Percentiles rank a stretch among this genome's conserved stretches.
Conservation (phyloP, 495 filamentous ascomycete species). For the Aspergillus carlsbadensis region DNA sequence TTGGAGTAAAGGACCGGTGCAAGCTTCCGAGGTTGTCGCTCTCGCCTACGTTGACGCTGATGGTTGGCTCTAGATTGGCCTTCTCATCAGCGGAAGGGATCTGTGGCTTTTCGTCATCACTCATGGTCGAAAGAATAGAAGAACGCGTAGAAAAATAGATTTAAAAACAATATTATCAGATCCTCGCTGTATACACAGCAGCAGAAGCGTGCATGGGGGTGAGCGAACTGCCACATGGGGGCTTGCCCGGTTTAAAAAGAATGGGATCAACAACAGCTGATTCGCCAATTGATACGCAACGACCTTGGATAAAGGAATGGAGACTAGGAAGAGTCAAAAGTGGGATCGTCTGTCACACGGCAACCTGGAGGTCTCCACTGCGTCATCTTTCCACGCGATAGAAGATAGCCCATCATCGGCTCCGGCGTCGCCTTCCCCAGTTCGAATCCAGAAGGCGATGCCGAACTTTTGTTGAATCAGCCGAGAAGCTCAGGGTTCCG, state of each 20-base stretch:
- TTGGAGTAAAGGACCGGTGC: conserved; percentile 7
- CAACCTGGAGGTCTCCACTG: neutral
- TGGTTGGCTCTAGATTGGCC: neutral
- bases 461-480: neutral
- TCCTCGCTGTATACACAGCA: neutral
- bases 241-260: neutral
- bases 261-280: neutral
- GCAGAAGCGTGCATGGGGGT: neutral
- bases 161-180: too few relatives aligned
- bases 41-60: conserved; percentile 1
- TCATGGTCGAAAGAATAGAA: neutral
- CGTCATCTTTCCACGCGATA: neutral
- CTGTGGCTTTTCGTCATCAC: conserved; percentile 2
- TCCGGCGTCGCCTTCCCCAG: conserved; percentile 7
- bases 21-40: conserved; percentile 1
- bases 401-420: neutral
- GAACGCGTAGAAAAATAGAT: too few relatives aligned
- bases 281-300: neutral
- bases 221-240: neutral
- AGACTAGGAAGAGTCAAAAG: neutral
- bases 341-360: neutral
- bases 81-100: neutral
- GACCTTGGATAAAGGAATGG: neutral
- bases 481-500: too few relatives aligned
- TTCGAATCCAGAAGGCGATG: neutral